phyloP scores from a whole-genome alignment of 768 basidiomycete genomes.

The Trametes punicea region DNA sequence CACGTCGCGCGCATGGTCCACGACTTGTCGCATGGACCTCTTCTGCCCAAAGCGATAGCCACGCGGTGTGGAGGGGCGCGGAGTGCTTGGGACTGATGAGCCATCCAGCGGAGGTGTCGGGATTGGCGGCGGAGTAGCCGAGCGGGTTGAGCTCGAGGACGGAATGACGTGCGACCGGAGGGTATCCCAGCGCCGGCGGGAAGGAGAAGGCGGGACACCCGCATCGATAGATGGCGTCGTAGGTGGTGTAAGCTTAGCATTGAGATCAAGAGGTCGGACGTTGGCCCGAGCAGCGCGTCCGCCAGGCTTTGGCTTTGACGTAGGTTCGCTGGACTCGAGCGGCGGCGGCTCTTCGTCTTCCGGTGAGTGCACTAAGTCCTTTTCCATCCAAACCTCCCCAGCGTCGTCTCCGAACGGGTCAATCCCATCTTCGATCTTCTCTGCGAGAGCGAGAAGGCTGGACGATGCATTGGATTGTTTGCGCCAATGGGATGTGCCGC shows the following conservation, averaged over 20 bases:
- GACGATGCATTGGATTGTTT: slow-evolving; percentile 13
- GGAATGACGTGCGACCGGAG: slow-evolving; percentile 27
- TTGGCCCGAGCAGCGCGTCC: slow-evolving; percentile 8
- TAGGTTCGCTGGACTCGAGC: neutral
- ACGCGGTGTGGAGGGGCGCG: slow-evolving; percentile 26
- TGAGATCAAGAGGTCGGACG: slow-evolving; percentile 19
- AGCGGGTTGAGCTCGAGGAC: slow-evolving; percentile 10
- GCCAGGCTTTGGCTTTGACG: slow-evolving; percentile 1
- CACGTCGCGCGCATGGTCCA: slow-evolving; percentile 57
- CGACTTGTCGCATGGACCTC: slow-evolving; percentile 43
- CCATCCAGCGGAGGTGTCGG: slow-evolving; percentile 3
- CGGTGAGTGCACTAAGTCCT: slow-evolving; percentile 23
- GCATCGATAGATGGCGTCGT: neutral
- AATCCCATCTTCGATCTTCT: slow-evolving; percentile 18
- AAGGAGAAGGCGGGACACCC: slow-evolving; percentile 18
- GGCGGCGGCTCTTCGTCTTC: slow-evolving; percentile 8
- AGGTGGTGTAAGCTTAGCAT: neutral
- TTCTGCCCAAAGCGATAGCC: slow-evolving; percentile 25
- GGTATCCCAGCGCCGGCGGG: slow-evolving; percentile 28
- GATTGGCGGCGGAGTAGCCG: slow-evolving; percentile 3
- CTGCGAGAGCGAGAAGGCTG: slow-evolving; percentile 14
- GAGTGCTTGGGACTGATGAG: slow-evolving; percentile 2
- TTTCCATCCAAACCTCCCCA: slow-evolving; percentile 22
- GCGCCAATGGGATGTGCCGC: slow-evolving; percentile 1
- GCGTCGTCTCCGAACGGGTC: slow-evolving; percentile 20